phyloP scores from a whole-genome alignment of 148 eudicot genomes.

The Nyssa sinensis region DNA sequence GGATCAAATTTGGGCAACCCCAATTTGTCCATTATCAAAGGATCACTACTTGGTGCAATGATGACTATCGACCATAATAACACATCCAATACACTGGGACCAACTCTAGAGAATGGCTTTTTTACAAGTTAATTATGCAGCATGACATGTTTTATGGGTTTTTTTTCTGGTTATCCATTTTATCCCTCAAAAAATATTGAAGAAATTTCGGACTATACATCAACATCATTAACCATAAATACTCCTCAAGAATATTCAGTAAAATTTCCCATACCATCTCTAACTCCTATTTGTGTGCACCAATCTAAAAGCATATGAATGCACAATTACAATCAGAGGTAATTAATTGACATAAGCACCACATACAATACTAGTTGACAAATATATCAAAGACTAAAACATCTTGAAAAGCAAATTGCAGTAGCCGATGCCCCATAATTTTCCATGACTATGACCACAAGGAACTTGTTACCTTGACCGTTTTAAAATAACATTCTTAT shows the following conservation, averaged over 20 bases:
- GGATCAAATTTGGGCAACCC: too few relatives aligned
- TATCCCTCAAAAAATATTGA: neutral
- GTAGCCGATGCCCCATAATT: neutral
- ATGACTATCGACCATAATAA: too few relatives aligned
- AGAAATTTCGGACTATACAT: neutral
- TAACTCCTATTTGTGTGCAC: too few relatives aligned
- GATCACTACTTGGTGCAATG: neutral
- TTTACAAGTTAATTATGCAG: neutral
- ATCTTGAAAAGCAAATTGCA: neutral
- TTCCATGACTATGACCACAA: constrained; percentile 9
- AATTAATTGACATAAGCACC: too few relatives aligned
- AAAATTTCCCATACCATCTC: neutral
- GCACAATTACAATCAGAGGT: neutral
- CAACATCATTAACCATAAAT: neutral
- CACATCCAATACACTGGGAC: too few relatives aligned
- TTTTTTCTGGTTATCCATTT: neutral
- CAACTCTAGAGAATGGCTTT: neutral
- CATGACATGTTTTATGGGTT: neutral
- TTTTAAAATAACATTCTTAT: constrained; percentile 29
- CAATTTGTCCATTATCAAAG: neutral
- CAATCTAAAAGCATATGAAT: neutral
- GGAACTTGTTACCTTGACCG: constrained; percentile 60
- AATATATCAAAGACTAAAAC: neutral
- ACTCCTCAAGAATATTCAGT: neutral
- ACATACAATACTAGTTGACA: neutral